Evolutionary conservation across 106 monocot species (phyloP).

Genomic region (Apostasia shenzhenica): DNA sequence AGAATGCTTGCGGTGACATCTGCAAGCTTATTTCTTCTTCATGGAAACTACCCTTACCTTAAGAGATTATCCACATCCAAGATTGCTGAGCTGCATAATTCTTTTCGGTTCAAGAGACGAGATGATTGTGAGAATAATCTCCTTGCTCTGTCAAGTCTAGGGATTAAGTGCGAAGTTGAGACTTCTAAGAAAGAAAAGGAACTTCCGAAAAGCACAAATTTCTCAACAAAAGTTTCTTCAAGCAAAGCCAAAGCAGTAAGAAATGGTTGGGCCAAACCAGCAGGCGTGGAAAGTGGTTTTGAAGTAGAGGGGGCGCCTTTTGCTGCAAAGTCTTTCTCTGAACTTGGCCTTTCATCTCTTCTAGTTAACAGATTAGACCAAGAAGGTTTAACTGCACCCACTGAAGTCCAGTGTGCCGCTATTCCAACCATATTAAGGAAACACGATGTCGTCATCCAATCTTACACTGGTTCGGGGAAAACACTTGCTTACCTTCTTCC

Average conservation of each 20-base stretch:
- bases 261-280: constrained; percentile 6
- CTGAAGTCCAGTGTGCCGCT: constrained; percentile 86
- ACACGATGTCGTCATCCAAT: constrained; percentile 88
- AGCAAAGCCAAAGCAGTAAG: constrained; percentile 23
- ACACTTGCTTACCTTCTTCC: constrained; percentile 96
- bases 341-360: constrained; percentile 66
- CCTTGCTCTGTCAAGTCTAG: constrained; percentile 56
- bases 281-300: constrained; percentile 9
- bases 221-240: constrained; percentile 10
- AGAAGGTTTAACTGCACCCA: constrained; percentile 58
- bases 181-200: constrained; percentile 19
- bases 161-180: constrained; percentile 16
- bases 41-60: constrained; percentile 19
- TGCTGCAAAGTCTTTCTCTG: constrained; percentile 68
- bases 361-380: constrained; percentile 49
- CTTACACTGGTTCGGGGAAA: constrained; percentile 98
- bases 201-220: constrained; percentile 16
- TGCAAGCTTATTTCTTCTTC: constrained; percentile 23
- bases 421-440: constrained; percentile 69
- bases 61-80: constrained; percentile 27
- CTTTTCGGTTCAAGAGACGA: constrained; percentile 19
- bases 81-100: constrained; percentile 22
- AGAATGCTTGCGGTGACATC: constrained; percentile 52
- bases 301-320: constrained; percentile 50
- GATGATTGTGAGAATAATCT: constrained; percentile 15